Evolutionary conservation across 768 basidiomycete genomes (phyloP), one percentile per base, ranked within the genome.

Genomic region (Dendrothele bispora): DNA sequence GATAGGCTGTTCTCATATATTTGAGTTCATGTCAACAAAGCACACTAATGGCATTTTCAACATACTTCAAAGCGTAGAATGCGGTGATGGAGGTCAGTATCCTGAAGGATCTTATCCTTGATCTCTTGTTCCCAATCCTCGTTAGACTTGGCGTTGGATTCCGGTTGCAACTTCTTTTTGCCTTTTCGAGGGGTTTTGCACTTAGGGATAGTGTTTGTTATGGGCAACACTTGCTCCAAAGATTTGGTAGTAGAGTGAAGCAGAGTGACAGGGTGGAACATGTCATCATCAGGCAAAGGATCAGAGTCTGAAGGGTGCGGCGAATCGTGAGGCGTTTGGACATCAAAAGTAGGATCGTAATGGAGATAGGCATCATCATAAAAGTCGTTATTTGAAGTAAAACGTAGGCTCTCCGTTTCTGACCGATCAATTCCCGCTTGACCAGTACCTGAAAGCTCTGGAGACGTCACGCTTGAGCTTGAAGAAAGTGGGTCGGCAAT

Each of bases 61-160:
- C 73, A 21, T 50, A 83, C 84, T 72, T 88, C 84, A 57, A 82
- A 85, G 22, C 84, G 80, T 53, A 88, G 60, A 50, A 88, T 73
- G 30, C 79, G 77, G 28, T 72, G 59, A 58, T 85, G 66, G 5
- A 88, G 66, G 38, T 65, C 64, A 11, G 57, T 60, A 61, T 86
- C 72, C 41, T 62, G 53, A 3, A 71, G 43, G 45, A 86, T 78
- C 35, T 62, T 63, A 1, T 60, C 61, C 57, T 60, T 73, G 52
- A 84, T 61, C 42, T 57, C 57, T 11, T 56, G 40, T 52, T 77
- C 66, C 72, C 82, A 75, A 24, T 65, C 62, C 24, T 66, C 71
- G 38, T 75, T 71, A 37, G 55, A 48, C 45, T 68, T 56, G 14
- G 59, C 57, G 22, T 24, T 51, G n/a, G 30, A 5, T 28, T 39